Evolutionary conservation across 352 stramenopile species (phyloP), one percentile per base, ranked within the genome.

Genomic region (Phytophthora niederhauseri): DNA sequence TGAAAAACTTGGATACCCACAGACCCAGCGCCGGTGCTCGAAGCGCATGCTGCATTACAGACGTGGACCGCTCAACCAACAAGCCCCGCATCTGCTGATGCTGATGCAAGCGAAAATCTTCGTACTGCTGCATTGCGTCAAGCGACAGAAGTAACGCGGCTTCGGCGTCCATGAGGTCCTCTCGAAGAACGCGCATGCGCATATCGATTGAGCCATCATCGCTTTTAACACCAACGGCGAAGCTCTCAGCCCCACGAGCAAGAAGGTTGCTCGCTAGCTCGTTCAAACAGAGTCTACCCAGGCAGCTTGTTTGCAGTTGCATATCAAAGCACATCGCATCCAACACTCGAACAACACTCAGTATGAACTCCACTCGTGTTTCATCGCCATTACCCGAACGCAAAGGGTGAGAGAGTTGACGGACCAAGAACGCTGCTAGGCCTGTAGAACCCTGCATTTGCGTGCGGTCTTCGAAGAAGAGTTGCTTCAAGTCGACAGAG

Each of bases 401-500:
- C 30, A 73, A n/a, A 6, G 57, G 61, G 11, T 24, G 26, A 9
- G 68, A 57, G 52, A 89, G 62, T 20, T 89, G 76, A 6, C 70
- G 51, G 7, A 76, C 45, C 4, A 87, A 55, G 24, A 79, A 75
- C 1, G 49, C 53, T 12, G 59, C 49, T 14, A 91, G 61, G 36
- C 80, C 78, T 15, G 55, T 66, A 48, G 30, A 65, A n/a, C 56
- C 61, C 19, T 67, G 36, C 6, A 78, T 19, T 15, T 70, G 72
- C 41, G 72, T 83, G 12, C 76, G 75, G 61, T 90, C 71, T 55
- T 77, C 68, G 22, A 92, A 89, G 68, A 87, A 85, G 38, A 89
- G 75, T 15, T 68, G 61, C 60, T 81, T 74, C 9, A 91, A 66
- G n/a, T 61, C 43, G 4, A 60, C 41, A 11, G 73, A 81, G 57